These are phyloP conservation scores for Drosera spatulata DNA, from an alignment of 179 eudicot species.

Conservation along the genomic window DNA sequence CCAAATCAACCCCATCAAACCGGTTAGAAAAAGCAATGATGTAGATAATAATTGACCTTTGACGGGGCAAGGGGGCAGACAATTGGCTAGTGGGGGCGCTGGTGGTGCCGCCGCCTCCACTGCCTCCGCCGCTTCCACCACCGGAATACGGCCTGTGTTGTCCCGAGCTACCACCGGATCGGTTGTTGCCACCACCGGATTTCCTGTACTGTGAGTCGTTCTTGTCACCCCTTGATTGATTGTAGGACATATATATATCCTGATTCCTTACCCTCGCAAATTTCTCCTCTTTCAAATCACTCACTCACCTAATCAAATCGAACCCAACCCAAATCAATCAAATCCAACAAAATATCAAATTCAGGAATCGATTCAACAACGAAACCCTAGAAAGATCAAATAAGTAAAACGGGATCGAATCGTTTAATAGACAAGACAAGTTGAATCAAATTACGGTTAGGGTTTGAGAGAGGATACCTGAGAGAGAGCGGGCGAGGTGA, in stretches of 20 bases:
- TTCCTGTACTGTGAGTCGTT: constrained; percentile 55
- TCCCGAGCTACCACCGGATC: constrained; percentile 34
- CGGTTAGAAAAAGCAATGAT: not conserved
- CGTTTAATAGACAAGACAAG: no score
- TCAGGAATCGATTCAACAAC: no score
- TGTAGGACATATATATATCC: constrained; percentile 74
- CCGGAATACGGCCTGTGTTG: constrained; percentile 37
- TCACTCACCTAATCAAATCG: constrained; percentile 20
- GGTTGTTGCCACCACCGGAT: constrained; percentile 28
- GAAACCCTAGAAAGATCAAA: no score
- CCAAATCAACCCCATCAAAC: constrained; percentile 4
- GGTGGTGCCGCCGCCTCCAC: constrained; percentile 43
- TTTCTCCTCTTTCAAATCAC: constrained; percentile 2
- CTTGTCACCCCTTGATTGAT: constrained; percentile 77
- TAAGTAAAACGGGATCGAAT: no score
- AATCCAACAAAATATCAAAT: no score
- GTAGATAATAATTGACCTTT: constrained; percentile 24
- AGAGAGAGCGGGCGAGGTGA: constrained; percentile 23
- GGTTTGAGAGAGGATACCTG: constrained; percentile 13
- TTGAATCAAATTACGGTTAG: constrained; percentile 8
- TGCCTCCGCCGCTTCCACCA: constrained; percentile 44
- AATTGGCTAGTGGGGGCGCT: constrained; percentile 16
- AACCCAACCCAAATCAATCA: not conserved
- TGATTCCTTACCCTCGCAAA: constrained; percentile 16
- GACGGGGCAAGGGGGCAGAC: constrained; percentile 13